Evolutionary conservation across 2,329 filamentous ascomycete species (phyloP).

Genomic region (Tolypocladium tundrense): DNA sequence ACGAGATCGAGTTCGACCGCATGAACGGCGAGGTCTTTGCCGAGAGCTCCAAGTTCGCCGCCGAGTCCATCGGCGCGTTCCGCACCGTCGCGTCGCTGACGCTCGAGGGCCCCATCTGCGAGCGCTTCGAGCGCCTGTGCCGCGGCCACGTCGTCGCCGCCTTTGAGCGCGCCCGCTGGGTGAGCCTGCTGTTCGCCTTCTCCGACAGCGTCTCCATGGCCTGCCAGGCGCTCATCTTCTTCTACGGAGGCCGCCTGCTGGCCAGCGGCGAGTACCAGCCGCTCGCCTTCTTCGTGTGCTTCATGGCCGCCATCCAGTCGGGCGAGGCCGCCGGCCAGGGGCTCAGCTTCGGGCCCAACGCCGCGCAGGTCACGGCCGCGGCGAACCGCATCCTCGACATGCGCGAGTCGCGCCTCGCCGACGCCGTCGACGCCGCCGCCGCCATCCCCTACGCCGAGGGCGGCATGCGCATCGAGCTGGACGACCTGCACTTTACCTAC

Average conservation of each 20-base stretch:
- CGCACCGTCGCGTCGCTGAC: slow-evolving; percentile 62
- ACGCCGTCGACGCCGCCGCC: slow-evolving; percentile 8
- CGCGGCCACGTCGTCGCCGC: slow-evolving; percentile 47
- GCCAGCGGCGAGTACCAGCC: slow-evolving; percentile 35
- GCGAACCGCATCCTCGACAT: slow-evolving; percentile 49
- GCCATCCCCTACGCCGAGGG: slow-evolving; percentile 21
- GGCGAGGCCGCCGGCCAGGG: slow-evolving; percentile 58
- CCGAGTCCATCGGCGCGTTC: slow-evolving; percentile 64
- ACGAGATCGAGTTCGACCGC: slow-evolving; percentile 57
- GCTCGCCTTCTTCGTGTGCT: slow-evolving; percentile 44
- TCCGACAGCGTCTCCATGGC: slow-evolving; percentile 57
- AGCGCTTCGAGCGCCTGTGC: slow-evolving; percentile 51
- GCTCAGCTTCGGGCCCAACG: slow-evolving; percentile 57
- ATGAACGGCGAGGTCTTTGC: slow-evolving; percentile 59
- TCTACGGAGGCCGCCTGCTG: slow-evolving; percentile 55
- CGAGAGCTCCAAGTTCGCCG: slow-evolving; percentile 63
- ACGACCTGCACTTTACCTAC: slow-evolving; percentile 49
- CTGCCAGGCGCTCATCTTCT: slow-evolving; percentile 54
- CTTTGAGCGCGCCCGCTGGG: slow-evolving; percentile 45
- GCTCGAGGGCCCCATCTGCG: slow-evolving; percentile 55
- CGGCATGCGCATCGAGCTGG: slow-evolving; percentile 46
- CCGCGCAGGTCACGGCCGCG: slow-evolving; percentile 47
- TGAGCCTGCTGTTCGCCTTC: slow-evolving; percentile 56
- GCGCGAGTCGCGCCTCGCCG: slow-evolving; percentile 30
- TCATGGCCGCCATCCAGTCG: slow-evolving; percentile 57